A percentile compares a stretch with the other conserved stretches of the same genome.
Evolutionary conservation across 305 asterid species (phyloP).

Genomic region (Fraxinus baroniana): DNA sequence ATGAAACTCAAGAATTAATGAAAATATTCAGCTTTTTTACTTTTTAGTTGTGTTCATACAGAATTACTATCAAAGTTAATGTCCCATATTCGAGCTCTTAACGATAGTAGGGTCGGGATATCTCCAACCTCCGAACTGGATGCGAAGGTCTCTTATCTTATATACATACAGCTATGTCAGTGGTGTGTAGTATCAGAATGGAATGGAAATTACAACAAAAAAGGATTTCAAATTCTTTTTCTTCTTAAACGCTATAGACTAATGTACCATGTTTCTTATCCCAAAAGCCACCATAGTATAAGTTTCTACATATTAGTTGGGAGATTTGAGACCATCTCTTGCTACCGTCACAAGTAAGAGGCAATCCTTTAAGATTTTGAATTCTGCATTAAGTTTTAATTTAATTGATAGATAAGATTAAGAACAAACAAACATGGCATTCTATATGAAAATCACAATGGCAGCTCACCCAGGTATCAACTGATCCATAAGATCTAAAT

Average conservation of each 20-base stretch:
- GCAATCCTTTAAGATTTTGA: background rate
- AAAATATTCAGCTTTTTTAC: background rate
- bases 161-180: background rate
- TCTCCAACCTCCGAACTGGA: background rate
- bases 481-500: conserved; percentile 66
- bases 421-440: background rate
- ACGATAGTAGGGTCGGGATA: background rate
- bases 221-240: background rate
- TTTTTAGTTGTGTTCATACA: background rate
- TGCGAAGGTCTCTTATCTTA: background rate
- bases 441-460: background rate
- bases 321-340: background rate
- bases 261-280: background rate
- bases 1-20: background rate
- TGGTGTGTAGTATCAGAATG: background rate
- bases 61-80: background rate
- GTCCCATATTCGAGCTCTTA: background rate
- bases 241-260: background rate
- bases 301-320: background rate
- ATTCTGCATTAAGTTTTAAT: background rate
- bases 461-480: conserved; percentile 68
- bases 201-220: background rate
- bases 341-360: background rate
- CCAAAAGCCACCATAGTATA: background rate
- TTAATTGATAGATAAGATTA: background rate